Evolutionary conservation across 345 rosid genomes (phyloP), one percentile per base, ranked within the genome.

Genomic region (Sisymbrium altissimum): DNA sequence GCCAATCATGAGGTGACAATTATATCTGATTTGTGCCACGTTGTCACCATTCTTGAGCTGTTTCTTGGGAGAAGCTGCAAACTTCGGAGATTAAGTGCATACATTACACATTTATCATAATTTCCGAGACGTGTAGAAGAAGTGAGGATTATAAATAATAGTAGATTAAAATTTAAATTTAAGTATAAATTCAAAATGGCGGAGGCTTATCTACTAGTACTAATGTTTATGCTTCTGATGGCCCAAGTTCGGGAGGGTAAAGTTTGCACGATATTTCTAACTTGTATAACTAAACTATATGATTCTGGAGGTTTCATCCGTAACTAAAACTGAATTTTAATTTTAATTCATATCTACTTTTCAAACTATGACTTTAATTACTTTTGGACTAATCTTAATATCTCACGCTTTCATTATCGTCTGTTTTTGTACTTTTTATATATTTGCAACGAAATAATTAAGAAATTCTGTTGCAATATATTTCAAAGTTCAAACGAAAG

Each of bases 51-150:
- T 60, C 68, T 30, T 41, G 73, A 60, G 36, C 68, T 9, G 43
- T 57, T 66, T 58, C 67, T 58, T 74, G 67, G 53, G 53, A 74
- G 58, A 66, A 46, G 61, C 52, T 66, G 78, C 72, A 74, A 1
- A 66, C 70, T 54, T 41, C 27, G 38, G 25, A 64, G 44, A 43
- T n/a, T 1, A 29, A 72, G 36, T 52, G 45, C 19, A 32, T 52
- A 52, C 46, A 17, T 66, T 65, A 73, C 59, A 56, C 58, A 52
- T 50, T 30, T 72, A n/a, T n/a, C n/a, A 35, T 64, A 33, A 54
- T 40, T 38, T 54, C 18, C 3, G 18, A 69, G 64, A 59, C 78
- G 73, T 75, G 63, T 39, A 29, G 63, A 48, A 59, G 18, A 76
- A 68, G 71, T 44, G 7, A 73, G 15, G 63, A 10, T 17, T 57